These are phyloP conservation scores for Hebeloma cylindrosporum DNA, from an alignment of 768 basidiomycete species.

Conservation along the genomic window DNA sequence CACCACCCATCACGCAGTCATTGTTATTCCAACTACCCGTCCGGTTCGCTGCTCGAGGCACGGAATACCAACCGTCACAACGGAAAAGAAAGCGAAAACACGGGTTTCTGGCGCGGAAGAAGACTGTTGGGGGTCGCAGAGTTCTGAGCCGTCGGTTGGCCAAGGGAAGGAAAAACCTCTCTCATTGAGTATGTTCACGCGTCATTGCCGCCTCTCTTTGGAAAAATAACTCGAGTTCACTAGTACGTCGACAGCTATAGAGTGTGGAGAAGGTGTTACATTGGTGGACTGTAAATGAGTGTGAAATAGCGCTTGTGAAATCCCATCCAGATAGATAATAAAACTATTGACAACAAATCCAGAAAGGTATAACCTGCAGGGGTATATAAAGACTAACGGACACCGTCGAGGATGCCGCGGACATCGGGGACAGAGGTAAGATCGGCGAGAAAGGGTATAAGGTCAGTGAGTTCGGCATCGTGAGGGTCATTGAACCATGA, in stretches of 20 bases:
- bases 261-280: slow-evolving; percentile 22
- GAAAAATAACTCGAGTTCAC: slow-evolving; percentile 5
- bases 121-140: slow-evolving; percentile 66
- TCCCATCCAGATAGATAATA: slow-evolving; percentile 18
- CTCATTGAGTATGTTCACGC: slow-evolving; percentile 54
- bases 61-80: slow-evolving; percentile 97
- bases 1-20: slow-evolving; percentile 27
- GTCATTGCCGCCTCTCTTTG: neutral
- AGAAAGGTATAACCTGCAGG: slow-evolving; percentile 22
- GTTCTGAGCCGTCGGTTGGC: slow-evolving; percentile 66
- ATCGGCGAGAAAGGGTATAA: slow-evolving; percentile 92
- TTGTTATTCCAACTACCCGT: slow-evolving; percentile 46
- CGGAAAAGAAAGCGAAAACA: slow-evolving; percentile 90
- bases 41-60: slow-evolving; percentile 70
- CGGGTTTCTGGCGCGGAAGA: slow-evolving; percentile 82
- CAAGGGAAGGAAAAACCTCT: slow-evolving; percentile 79
- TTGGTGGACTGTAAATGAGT: slow-evolving; percentile 14
- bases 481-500: slow-evolving; percentile 99
- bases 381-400: slow-evolving; percentile 46
- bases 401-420: slow-evolving; percentile 86
- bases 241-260: slow-evolving; percentile 16
- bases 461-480: slow-evolving; percentile 94
- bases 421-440: slow-evolving; percentile 85
- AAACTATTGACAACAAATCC: slow-evolving; percentile 10
- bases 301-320: slow-evolving; percentile 9